phyloP scores from a whole-genome alignment of 495 filamentous ascomycete species.

The Tetracladium setigerum region DNA sequence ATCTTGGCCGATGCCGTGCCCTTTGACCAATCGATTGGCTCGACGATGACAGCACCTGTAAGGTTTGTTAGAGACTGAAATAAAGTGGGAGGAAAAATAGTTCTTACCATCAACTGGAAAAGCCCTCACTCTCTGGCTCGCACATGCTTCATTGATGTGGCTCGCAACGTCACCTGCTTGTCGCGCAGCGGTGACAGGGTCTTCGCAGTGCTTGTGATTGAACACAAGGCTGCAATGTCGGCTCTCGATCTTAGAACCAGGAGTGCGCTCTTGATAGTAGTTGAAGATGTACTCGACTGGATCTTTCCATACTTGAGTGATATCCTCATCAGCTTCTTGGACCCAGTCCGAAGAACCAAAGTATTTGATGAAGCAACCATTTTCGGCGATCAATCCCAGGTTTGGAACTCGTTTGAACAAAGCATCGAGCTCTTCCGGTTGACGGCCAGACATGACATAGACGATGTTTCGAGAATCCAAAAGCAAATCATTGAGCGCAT shows the following conservation, averaged over 20 bases:
- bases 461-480: slow-evolving; percentile 74
- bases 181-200: slow-evolving; percentile 59
- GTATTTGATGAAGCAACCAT: slow-evolving; percentile 79
- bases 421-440: slow-evolving; percentile 78
- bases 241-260: slow-evolving; percentile 79
- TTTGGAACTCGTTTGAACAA: slow-evolving; percentile 72
- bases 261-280: slow-evolving; percentile 83
- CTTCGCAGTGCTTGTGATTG: slow-evolving; percentile 77
- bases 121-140: slow-evolving; percentile 73
- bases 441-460: slow-evolving; percentile 85
- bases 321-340: slow-evolving; percentile 58
- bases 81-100: not conserved
- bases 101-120: slow-evolving; percentile 57
- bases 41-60: slow-evolving; percentile 63
- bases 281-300: slow-evolving; percentile 67
- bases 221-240: slow-evolving; percentile 81
- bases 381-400: slow-evolving; percentile 84
- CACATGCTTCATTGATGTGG: slow-evolving; percentile 88
- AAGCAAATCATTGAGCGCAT: slow-evolving; percentile 70
- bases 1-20: slow-evolving; percentile 66
- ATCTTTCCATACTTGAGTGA: slow-evolving; percentile 67
- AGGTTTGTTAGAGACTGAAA: not conserved
- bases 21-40: slow-evolving; percentile 76
- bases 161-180: slow-evolving; percentile 81
- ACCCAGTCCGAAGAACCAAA: slow-evolving; percentile 61